Conservation (phyloP, 2,329 filamentous ascomycete genomes). For the Calonectria crousiana region DNA sequence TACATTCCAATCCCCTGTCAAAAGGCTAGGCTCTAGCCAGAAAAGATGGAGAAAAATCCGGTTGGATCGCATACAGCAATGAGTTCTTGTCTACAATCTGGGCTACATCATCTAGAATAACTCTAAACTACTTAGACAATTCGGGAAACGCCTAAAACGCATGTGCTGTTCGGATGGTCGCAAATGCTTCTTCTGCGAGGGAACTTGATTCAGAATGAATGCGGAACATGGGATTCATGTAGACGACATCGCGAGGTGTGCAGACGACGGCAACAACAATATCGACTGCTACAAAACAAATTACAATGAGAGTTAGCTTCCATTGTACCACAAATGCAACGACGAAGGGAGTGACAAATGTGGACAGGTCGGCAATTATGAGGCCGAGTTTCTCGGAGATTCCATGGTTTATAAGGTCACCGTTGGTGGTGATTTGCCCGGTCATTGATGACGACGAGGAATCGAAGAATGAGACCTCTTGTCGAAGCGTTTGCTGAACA, state of each 20-base stretch:
- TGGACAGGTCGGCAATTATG: conserved; percentile 55
- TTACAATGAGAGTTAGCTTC: conserved; percentile 58
- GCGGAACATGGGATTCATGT: conserved; percentile 59
- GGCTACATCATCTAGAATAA: conserved; percentile 55
- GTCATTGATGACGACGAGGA: conserved; percentile 57
- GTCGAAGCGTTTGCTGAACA: conserved; percentile 54
- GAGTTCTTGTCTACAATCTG: conserved; percentile 58
- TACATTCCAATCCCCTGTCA: conserved; percentile 65
- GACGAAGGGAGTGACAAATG: conserved; percentile 54
- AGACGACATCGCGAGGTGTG: conserved; percentile 53
- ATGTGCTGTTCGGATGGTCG: conserved; percentile 62
- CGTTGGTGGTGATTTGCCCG: conserved; percentile 61
- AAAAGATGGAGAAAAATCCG: conserved; percentile 62
- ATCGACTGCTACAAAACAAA: conserved; percentile 59
- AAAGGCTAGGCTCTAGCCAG: conserved; percentile 62
- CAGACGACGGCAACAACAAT: conserved; percentile 54
- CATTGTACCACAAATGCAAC: conserved; percentile 56
- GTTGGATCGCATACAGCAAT: conserved; percentile 54
- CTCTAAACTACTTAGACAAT: conserved; percentile 56
- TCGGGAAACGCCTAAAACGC: conserved; percentile 63
- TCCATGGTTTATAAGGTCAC: conserved; percentile 58
- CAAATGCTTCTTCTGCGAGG: conserved; percentile 63
- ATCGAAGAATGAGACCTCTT: conserved; percentile 70
- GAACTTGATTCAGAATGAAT: conserved; percentile 57
- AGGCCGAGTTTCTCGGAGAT: conserved; percentile 60